Evolutionary conservation across 306 rosid species (phyloP), one percentile per base, ranked within the genome.

Genomic region (Vicia faba): DNA sequence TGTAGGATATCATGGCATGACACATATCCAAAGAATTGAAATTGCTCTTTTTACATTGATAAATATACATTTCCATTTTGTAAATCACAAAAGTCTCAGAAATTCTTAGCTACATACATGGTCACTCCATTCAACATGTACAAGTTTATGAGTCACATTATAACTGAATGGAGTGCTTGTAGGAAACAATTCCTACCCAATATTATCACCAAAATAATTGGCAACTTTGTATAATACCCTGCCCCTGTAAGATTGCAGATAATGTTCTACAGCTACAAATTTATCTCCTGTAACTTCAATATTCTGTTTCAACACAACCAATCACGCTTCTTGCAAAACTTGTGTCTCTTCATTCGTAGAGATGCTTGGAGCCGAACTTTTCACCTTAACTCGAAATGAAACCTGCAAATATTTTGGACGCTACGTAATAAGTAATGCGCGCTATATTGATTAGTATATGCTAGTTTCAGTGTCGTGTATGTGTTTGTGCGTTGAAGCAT

Each of bases 371-470:
- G 82, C 58, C 12, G 88, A 72, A 14, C 74, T 77, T 20, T 43
- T 56, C 44, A 83, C 92, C 82, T 91, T 88, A 54, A 91, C 87
- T 48, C 89, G 85, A 68, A 88, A 88, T 36, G 81, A 78, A 20
- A 79, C 96, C 97, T 91, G 91, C 79, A 79, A 16, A 70, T 33
- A 66, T 50, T 10, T 66, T 8, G 45, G 40, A 53, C 2, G 23
- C 23, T 20, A 20, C 23, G 23, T 20, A 1, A 20, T 20, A 20
- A 20, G 23, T 20, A 20, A 1, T 20, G 23, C 23, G 2, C 23
- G 23, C 23, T 20, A 20, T 20, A 20, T 20, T 20, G 23, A 20
- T 2, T 66, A 19, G 1, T 45, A 14, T 20, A 18, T 44, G 49
- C n/a, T 2, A 8, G 28, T 46, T 20, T 5, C 0, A 2, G 56